Base-by-base conservation (phyloP, 768 basidiomycete genomes). In the Tricholoma hemisulphureum region DNA sequence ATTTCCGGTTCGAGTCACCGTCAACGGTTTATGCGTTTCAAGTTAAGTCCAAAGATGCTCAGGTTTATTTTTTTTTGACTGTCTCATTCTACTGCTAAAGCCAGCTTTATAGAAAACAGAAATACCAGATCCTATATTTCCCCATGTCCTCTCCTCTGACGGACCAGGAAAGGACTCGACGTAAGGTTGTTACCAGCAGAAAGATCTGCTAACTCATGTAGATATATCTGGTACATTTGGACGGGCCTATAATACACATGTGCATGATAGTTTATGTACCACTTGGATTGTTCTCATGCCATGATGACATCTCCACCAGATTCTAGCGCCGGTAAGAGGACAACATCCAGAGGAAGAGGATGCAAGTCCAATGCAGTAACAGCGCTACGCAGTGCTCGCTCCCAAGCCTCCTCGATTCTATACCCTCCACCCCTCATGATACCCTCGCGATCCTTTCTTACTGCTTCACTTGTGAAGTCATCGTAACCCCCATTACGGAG, bases 401-500 rank as follows among this genome's bases (percentile, higher is more conserved):
- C 88, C 93, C 93, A 95, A 43, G 88, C 91, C 68, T 95, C 89
- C 59, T 90, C 85, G 4, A 91, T 77, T 60, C 75, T 78, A 68
- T 93, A 95, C 8, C 93, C 93, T 8, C 92, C 93, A 20, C 85
- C 92, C 41, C 87, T 78, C 87, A 89, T 89, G 62, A 88, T 85
- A 13, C 88, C 89, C 59, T 89, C 89, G 56, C 83, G 73, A 67
- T 93, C 91, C 63, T 83, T 81, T 63, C 88, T 76, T 18, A 93
- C 87, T 13, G 87, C 87, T 56, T 90, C 89, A 62, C 89, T 91
- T 64, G 82, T 76, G 39, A 86, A 80, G 63, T 93, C 91, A 50
- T 85, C 77, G 71, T 94, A 95, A 11, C 77, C 76, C 28, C 74
- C 74, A n/a, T 65, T 72, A 53, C 73, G 75, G 51, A 91, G 54